Percentiles rank a stretch among this genome's conserved stretches.
Conservation (phyloP, 257 asterid species). For the Cruciata laevipes region DNA sequence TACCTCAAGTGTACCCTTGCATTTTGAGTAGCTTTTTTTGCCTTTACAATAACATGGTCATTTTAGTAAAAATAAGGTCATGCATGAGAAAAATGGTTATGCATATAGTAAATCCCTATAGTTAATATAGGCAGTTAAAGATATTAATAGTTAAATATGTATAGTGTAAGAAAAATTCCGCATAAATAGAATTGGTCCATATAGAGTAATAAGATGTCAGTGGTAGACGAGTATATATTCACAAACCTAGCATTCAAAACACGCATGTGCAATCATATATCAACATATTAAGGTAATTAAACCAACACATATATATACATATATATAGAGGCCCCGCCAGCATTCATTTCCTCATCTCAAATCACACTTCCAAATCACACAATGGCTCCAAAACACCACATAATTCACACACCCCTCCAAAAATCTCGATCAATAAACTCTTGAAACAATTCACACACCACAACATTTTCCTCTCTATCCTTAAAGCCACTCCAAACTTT, state of each 20-base stretch:
- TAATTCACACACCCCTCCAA: background rate
- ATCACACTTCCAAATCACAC: background rate
- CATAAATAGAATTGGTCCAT: too few species aligned
- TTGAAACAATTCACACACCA: background rate
- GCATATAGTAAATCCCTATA: too few species aligned
- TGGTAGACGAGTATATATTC: too few species aligned
- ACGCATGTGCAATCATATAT: background rate
- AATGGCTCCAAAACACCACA: constrained; percentile 4
- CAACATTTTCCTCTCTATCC: background rate
- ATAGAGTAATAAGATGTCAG: too few species aligned
- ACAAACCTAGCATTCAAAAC: background rate
- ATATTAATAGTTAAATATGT: too few species aligned
- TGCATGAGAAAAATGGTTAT: too few species aligned
- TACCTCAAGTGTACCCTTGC: too few species aligned
- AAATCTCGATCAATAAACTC: background rate
- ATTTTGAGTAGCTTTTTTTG: too few species aligned
- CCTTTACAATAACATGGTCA: too few species aligned
- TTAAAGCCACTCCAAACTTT: background rate
- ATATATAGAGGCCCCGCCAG: background rate
- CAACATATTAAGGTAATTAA: background rate
- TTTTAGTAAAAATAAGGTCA: too few species aligned
- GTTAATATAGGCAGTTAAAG: too few species aligned
- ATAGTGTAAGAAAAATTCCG: too few species aligned
- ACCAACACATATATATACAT: background rate
- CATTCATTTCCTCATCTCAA: background rate